A percentile compares a stretch with the other conserved stretches of the same genome.
phyloP scores from a whole-genome alignment of 768 basidiomycete species.

The Hygrocybe punicea region DNA sequence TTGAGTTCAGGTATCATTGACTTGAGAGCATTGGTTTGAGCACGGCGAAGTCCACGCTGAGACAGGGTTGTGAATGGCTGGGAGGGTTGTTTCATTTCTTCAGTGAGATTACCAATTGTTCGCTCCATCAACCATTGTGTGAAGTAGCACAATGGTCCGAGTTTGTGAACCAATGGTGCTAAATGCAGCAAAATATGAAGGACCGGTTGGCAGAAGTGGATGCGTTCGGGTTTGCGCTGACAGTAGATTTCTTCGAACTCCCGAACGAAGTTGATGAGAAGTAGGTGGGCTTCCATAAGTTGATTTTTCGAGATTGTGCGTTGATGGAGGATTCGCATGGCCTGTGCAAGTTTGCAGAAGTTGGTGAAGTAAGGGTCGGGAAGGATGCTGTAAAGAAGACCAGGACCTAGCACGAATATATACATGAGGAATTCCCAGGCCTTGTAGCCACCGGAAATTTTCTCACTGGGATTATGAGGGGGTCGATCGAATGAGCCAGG shows the following conservation, averaged over 20 bases:
- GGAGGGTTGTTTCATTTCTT: conserved; percentile 5
- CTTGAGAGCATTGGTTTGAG: conserved; percentile 3
- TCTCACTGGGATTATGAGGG: conserved; percentile 11
- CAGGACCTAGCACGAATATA: conserved; percentile 14
- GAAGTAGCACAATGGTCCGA: neutral
- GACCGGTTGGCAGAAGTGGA: neutral
- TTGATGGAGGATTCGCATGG: conserved; percentile 2
- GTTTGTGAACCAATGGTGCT: neutral
- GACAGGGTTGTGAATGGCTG: conserved; percentile 4
- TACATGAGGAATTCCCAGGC: conserved; percentile 34
- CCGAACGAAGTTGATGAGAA: neutral
- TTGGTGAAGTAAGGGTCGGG: conserved; percentile 1
- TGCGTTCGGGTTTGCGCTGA: too few relatives aligned
- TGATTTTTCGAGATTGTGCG: neutral
- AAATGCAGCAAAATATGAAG: conserved; percentile 5
- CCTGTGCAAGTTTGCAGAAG: conserved; percentile 1
- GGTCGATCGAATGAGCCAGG: conserved; percentile 18
- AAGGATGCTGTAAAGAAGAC: conserved; percentile 13
- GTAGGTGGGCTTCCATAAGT: conserved; percentile 3
- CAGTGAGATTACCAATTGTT: conserved; percentile 3
- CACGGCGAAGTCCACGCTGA: neutral
- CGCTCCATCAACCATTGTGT: conserved; percentile 4
- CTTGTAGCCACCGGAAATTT: conserved; percentile 36
- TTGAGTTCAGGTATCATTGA: conserved; percentile 1
- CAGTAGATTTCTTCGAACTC: too few relatives aligned